These are phyloP conservation scores for Daedaleopsis sinensis DNA, from an alignment of 768 basidiomycete species.

Conservation along the genomic window DNA sequence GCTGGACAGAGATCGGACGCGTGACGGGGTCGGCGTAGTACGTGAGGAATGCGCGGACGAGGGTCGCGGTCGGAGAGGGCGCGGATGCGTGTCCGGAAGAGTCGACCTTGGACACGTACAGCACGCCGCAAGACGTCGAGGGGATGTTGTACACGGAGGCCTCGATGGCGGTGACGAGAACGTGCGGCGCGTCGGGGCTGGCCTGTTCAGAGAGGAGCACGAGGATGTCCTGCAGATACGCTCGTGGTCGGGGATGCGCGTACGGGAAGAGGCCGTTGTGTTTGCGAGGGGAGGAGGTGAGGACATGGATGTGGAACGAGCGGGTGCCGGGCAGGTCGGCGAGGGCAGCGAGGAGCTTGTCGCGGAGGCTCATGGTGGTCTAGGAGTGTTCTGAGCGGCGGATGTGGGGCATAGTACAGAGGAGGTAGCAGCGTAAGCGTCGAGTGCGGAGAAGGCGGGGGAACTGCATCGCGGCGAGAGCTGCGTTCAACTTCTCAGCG, in stretches of 20 bases:
- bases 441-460: not conserved
- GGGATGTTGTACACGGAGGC: constrained; percentile 76
- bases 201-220: constrained; percentile 72
- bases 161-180: constrained; percentile 82
- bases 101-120: constrained; percentile 95
- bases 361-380: constrained; percentile 53
- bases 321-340: constrained; percentile 63
- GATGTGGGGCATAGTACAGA: not conserved
- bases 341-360: constrained; percentile 62
- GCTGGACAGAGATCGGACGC: constrained; percentile 55
- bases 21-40: constrained; percentile 68
- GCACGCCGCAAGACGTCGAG: constrained; percentile 63
- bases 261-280: constrained; percentile 75
- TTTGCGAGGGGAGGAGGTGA: constrained; percentile 70
- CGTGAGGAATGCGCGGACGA: constrained; percentile 66
- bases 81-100: constrained; percentile 74
- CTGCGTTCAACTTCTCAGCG: constrained; percentile 5
- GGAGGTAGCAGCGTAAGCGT: not conserved
- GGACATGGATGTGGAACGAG: constrained; percentile 74
- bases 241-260: constrained; percentile 63
- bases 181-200: constrained; percentile 48
- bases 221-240: constrained; percentile 77
- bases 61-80: constrained; percentile 69
- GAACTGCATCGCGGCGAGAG: constrained; percentile 1
- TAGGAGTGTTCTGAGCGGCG: not conserved